A percentile compares a stretch with the other conserved stretches of the same genome.
These are phyloP conservation scores for Cutaneotrichosporon sp. DNA, from an alignment of 1,284 basidiomycete genomes.

Conservation along the genomic window DNA sequence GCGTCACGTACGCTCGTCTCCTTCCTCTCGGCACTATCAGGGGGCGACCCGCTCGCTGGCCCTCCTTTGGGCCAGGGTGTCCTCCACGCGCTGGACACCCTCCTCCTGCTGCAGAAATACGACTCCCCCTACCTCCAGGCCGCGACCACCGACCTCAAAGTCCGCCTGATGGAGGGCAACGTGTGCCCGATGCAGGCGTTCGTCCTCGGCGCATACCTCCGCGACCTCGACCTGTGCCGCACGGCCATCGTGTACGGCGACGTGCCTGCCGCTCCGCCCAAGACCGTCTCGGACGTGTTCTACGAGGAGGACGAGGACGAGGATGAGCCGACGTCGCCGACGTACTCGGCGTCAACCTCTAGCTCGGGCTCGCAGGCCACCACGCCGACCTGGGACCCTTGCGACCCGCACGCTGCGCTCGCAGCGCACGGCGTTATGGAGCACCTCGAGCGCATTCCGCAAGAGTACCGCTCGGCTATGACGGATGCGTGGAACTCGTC, in stretches of 20 bases:
- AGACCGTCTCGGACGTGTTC: background rate
- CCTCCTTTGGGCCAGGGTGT: background rate
- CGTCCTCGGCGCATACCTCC: slow-evolving; percentile 11
- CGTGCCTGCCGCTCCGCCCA: background rate
- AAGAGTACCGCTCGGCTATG: slow-evolving; percentile 3
- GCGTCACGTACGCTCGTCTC: background rate
- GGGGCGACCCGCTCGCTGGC: background rate
- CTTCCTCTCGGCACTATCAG: slow-evolving; percentile 7
- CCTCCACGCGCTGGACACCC: background rate
- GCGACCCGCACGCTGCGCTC: too few species aligned
- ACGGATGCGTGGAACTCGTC: background rate
- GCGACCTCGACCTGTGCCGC: slow-evolving; percentile 16
- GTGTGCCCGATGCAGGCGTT: slow-evolving; percentile 14
- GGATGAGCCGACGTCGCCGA: background rate
- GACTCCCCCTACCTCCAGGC: slow-evolving; percentile 4
- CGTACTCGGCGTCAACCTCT: background rate
- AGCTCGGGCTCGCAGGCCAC: too few species aligned
- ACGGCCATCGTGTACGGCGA: slow-evolving; percentile 17
- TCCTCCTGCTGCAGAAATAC: slow-evolving; percentile 5
- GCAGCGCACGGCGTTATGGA: too few species aligned
- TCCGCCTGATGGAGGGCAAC: slow-evolving; percentile 11
- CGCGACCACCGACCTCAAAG: slow-evolving; percentile 8
- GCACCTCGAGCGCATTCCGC: background rate
- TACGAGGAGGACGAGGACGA: background rate
- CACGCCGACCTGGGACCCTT: too few species aligned